Base-by-base conservation (phyloP, 805 yeast species). In the Candida bentonensis region DNA sequence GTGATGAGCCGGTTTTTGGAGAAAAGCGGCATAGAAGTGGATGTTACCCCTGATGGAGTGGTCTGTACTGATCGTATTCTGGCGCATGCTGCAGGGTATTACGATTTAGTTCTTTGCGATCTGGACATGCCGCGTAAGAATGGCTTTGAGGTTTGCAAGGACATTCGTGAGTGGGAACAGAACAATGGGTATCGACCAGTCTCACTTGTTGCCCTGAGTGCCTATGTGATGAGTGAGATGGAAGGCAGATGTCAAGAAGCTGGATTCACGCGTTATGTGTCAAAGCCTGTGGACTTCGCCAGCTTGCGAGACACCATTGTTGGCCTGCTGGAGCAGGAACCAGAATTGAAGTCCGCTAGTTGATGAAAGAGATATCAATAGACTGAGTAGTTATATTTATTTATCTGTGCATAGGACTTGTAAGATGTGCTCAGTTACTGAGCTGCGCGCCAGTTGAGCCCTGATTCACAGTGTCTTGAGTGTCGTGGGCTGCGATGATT, bases 1-100 rank as follows among this genome's bases (percentile, higher is more conserved):
- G 96, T 87, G 21, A 82, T 86, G 51, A 76, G 72, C 30, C 51
- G 51, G 46, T 60, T 58, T 44, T 43, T 60, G 27, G 47, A 47
- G 30, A 52, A 55, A 39, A 55, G 60, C 5, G 63, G 63, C 3
- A 45, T 60, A 9, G 30, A 40, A 21, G 57, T 57, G 23, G 58
- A 55, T 41, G 51, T 57, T n/a, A 62, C 55, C 2, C 43, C 54
- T 3, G 61, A 60, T 45, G 64, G 64, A 20, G 58, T 49, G 25
- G 61, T 50, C 15, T 60, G 64, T 45, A 50, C 54, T 5, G 44
- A 49, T 23, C 49, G 50, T 43, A 48, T 56, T 36, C 54, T 52
- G 42, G 40, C 41, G 11, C 23, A 46, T 20, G 45, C 42, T 3
- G 49, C 48, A 7, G 57, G 53, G 15, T 51, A 46, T 28, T 59